Base-by-base conservation (phyloP, 768 basidiomycete species). In the Lactifluus piperatus region DNA sequence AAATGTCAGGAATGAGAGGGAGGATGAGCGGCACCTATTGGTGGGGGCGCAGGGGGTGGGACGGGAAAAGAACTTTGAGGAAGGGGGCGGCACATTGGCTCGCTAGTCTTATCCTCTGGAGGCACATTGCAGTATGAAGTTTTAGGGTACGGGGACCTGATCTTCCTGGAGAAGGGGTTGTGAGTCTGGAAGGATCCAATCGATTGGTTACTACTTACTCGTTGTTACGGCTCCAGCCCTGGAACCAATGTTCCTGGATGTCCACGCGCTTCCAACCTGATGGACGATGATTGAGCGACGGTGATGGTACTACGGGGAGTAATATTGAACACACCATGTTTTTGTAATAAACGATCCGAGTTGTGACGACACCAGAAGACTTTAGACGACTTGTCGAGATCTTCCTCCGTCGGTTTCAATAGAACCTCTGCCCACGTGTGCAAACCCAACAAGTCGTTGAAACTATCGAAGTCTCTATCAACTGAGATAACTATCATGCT, bases 191-290 rank as follows among this genome's bases (percentile, higher is more conserved):
- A 41, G 8, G 9, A 2, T 8, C 13, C 41, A 13, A 26, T n/a
- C 6, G 9, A 20, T n/a, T n/a, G n/a, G 5, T 18, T 29, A n/a
- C n/a, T 32, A 4, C 47, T 48, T 32, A 48, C 47, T 1, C 10
- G 18, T 48, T 30, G n/a, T 48, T n/a, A 29, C 29, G 47, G 3
- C n/a, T 32, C 29, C 29, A 45, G 34, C 53, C 69, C 8, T 61
- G 63, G 66, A 78, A 79, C 77, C 76, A 79, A 11, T 61, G 45
- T 5, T 79, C 77, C 22, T 72, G 62, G 3, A 79, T 69, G 22
- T 73, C 67, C 32, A 77, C 68, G 18, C 76, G 72, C 64, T 77
- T 80, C 78, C 78, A 79, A 5, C 78, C 78, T 79, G n/a, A n/a
- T n/a, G n/a, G 49, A 22, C 24, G 30, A 26, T 11, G 9, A 9